phyloP scores from a whole-genome alignment of 495 filamentous ascomycete species.

The Rhizodiscina lignyota region DNA sequence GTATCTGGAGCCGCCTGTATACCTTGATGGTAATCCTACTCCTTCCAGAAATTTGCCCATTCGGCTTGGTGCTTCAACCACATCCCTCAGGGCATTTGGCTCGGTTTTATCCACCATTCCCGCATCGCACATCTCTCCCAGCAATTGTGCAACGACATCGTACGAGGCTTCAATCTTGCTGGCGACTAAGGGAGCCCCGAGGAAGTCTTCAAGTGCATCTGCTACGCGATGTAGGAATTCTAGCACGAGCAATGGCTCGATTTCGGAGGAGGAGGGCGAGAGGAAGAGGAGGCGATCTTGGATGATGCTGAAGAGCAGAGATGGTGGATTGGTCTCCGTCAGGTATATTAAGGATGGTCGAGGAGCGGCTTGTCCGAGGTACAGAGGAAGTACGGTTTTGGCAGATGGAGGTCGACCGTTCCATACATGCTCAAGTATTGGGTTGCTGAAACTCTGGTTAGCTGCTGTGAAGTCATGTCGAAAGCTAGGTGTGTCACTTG shows the following conservation, averaged over 20 bases:
- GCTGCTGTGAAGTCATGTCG: not conserved
- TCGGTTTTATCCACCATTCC: slow-evolving; percentile 84
- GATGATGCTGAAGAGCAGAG: slow-evolving; percentile 68
- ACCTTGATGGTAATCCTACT: slow-evolving; percentile 67
- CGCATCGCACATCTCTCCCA: slow-evolving; percentile 93
- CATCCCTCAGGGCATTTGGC: slow-evolving; percentile 78
- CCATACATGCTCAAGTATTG: slow-evolving; percentile 53
- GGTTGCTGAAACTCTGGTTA: slow-evolving; percentile 26
- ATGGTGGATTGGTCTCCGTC: slow-evolving; percentile 66
- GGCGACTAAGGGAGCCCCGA: slow-evolving; percentile 75
- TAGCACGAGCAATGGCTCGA: slow-evolving; percentile 83
- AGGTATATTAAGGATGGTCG: slow-evolving; percentile 77
- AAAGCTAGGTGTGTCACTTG: slow-evolving; percentile 33
- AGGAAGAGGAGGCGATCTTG: slow-evolving; percentile 84
- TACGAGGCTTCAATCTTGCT: slow-evolving; percentile 77
- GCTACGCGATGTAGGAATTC: slow-evolving; percentile 92
- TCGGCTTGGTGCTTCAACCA: slow-evolving; percentile 77
- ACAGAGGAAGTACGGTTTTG: slow-evolving; percentile 61
- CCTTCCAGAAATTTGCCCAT: slow-evolving; percentile 84
- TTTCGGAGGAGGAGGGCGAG: slow-evolving; percentile 63
- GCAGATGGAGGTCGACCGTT: slow-evolving; percentile 62
- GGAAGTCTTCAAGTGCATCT: slow-evolving; percentile 87
- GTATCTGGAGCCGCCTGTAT: no score
- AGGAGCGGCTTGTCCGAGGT: slow-evolving; percentile 67
- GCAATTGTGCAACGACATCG: slow-evolving; percentile 83